phyloP scores from a whole-genome alignment of 2,329 filamentous ascomycete genomes.

The Botrytis porri region DNA sequence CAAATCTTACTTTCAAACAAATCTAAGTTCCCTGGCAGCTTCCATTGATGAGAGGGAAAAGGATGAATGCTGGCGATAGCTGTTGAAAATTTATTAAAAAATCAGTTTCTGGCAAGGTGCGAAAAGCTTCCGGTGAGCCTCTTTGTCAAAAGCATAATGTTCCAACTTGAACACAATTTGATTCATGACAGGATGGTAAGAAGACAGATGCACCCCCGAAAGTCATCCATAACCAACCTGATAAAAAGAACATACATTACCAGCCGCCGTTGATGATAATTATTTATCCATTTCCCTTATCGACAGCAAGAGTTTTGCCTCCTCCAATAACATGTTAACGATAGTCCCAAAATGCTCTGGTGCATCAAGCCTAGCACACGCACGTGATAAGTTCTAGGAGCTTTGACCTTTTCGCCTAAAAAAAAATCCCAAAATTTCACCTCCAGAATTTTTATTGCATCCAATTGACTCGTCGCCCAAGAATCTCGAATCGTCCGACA shows the following conservation, averaged over 20 bases:
- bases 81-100: not conserved
- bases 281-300: not conserved
- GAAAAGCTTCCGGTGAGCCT: not conserved
- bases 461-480: constrained; percentile 19
- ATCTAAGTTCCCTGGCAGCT: too few relatives aligned
- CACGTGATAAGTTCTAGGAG: constrained; percentile 9
- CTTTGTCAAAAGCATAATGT: not conserved
- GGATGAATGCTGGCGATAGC: not conserved
- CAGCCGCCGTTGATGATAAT: not conserved
- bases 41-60: too few relatives aligned
- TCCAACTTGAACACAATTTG: not conserved
- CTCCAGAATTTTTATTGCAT: constrained; percentile 26
- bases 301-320: not conserved
- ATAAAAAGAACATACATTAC: not conserved
- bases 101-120: not conserved
- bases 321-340: not conserved
- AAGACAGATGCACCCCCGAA: not conserved
- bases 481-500: constrained; percentile 22
- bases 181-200: not conserved
- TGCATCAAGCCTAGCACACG: not conserved
- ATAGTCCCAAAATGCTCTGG: not conserved
- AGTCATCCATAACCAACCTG: not conserved
- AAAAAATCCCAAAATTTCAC: constrained; percentile 17
- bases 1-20: not conserved
- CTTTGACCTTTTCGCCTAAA: constrained; percentile 17